Base-by-base conservation (phyloP, 2,329 filamentous ascomycete genomes). In the Microthyrium microscopicum region DNA sequence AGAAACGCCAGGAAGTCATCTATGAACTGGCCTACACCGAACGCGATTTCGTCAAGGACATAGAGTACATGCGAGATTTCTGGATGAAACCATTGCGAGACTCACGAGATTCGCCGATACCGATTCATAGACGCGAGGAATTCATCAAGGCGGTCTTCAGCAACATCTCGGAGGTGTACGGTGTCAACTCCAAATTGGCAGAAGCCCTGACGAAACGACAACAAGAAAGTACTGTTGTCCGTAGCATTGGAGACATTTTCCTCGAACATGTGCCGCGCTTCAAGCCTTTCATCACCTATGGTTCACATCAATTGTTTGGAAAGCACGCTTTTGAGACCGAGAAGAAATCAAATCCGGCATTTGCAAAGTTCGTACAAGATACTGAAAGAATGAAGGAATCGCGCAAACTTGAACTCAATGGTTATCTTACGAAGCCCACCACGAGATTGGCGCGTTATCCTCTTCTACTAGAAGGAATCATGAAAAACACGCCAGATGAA, bases 321-420 rank as follows among this genome's bases (percentile, higher is more conserved):
- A 95, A 98, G 55, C 94, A 87, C 49, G 89, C 94, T 51, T 98
- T 95, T 51, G 89, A 98, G 56, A 89, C 89, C 47, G 89, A 98
- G 58, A 82, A 89, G 45, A 77, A 79, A 12, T 70, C 74, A 36
- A 98, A 98, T 47, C 70, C 76, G 2, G 71, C 70, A 26, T 98
- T 98, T 53, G 64, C 77, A 33, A 82, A 79, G 47, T 94, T 95
- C 45, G 89, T 95, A 18, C 89, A 98, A 43, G 85, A 95, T 53
- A 92, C 91, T 5, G 89, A 98, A 55, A 70, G 89, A 38, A 71
- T 92, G 45, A 94, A 94, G 54, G 89, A 98, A 54, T 95, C 87
- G 5, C 73, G 89, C 42, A 98, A 98, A 57, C 66, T 98, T 29
- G 89, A 98, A 55, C 64, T 98, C 38, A 98, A 98, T 53, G 89